Evolutionary conservation across 495 filamentous ascomycete genomes (phyloP).

Genomic region (Penicillium argentinense): DNA sequence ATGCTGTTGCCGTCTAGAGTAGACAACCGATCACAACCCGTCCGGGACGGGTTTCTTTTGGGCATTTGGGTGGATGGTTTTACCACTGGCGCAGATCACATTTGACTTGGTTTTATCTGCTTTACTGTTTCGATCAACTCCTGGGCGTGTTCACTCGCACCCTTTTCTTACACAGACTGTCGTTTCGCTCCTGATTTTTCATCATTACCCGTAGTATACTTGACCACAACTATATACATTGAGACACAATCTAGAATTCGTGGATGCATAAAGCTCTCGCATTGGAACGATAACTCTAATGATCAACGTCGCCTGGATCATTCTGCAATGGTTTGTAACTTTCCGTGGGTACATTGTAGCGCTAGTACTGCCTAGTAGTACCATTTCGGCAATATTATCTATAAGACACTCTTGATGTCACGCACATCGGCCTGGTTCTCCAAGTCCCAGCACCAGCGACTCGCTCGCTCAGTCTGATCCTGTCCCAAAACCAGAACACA

Average conservation of each 20-base stretch:
- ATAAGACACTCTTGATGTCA: slow-evolving; percentile 17
- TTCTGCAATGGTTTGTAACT: too few relatives aligned
- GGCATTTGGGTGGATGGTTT: slow-evolving; percentile 34
- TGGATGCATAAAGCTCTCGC: slow-evolving; percentile 2
- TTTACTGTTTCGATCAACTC: slow-evolving; percentile 16
- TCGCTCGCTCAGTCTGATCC: slow-evolving; percentile 9
- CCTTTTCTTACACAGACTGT: slow-evolving; percentile 22
- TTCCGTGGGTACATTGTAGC: too few relatives aligned
- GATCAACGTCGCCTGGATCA: too few relatives aligned
- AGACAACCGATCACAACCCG: slow-evolving; percentile 14
- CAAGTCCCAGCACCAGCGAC: slow-evolving; percentile 21
- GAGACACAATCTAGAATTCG: slow-evolving; percentile 30
- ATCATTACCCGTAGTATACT: slow-evolving; percentile 35
- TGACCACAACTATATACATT: slow-evolving; percentile 26
- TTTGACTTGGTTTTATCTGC: slow-evolving; percentile 24
- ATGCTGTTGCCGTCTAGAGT: slow-evolving; percentile 41
- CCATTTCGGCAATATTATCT: too few relatives aligned
- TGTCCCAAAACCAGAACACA: slow-evolving; percentile 21
- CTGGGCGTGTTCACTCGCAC: slow-evolving; percentile 12
- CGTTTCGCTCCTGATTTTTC: slow-evolving; percentile 11
- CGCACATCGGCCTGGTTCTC: slow-evolving; percentile 10
- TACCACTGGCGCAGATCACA: slow-evolving; percentile 33
- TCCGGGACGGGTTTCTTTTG: slow-evolving; percentile 21
- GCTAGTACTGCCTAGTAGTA: not conserved
- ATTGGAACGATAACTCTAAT: too few relatives aligned